Percentiles rank a stretch among this genome's conserved stretches.
Conservation (phyloP, 1,284 basidiomycete genomes). For the Farysia itapuensis region DNA sequence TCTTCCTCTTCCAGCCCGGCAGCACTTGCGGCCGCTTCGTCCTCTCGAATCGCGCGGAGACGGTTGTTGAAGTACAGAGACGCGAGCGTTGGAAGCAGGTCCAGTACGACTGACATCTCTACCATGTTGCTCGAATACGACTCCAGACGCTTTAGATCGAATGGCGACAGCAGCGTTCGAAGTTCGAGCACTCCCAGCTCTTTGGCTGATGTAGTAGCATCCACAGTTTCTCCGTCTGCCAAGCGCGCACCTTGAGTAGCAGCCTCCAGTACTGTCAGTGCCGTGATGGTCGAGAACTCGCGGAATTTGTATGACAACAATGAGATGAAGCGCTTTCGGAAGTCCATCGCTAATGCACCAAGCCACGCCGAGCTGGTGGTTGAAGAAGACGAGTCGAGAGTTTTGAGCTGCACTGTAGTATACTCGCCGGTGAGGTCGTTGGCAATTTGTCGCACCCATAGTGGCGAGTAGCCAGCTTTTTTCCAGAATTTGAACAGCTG, state of each 20-base stretch:
- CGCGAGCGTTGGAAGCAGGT: conserved; percentile 80
- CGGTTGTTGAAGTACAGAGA: conserved; percentile 76
- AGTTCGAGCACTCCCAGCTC: conserved; percentile 69
- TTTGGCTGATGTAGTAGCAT: conserved; percentile 1
- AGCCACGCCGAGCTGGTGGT: conserved; percentile 73
- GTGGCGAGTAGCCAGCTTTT: conserved; percentile 81
- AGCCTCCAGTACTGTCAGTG: conserved; percentile 85
- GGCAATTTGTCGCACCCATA: conserved; percentile 89
- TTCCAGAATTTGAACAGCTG: conserved; percentile 96
- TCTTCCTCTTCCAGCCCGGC: conserved; percentile 31
- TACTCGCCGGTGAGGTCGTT: conserved; percentile 97
- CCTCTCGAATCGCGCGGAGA: conserved; percentile 51
- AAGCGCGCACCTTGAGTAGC: conserved; percentile 67
- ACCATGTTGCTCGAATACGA: conserved; percentile 94
- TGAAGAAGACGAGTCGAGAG: conserved; percentile 39
- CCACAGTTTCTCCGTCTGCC: conserved; percentile 11
- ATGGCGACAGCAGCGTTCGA: conserved; percentile 76
- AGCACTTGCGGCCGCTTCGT: conserved; percentile 34
- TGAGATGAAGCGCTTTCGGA: conserved; percentile 84
- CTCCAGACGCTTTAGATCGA: conserved; percentile 92
- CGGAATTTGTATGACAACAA: conserved; percentile 92
- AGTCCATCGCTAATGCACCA: conserved; percentile 88
- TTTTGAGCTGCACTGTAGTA: conserved; percentile 87
- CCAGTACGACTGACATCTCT: conserved; percentile 93
- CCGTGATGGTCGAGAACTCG: conserved; percentile 83